Conservation (phyloP, 1,284 basidiomycete species). For the Vanrija humicola region DNA sequence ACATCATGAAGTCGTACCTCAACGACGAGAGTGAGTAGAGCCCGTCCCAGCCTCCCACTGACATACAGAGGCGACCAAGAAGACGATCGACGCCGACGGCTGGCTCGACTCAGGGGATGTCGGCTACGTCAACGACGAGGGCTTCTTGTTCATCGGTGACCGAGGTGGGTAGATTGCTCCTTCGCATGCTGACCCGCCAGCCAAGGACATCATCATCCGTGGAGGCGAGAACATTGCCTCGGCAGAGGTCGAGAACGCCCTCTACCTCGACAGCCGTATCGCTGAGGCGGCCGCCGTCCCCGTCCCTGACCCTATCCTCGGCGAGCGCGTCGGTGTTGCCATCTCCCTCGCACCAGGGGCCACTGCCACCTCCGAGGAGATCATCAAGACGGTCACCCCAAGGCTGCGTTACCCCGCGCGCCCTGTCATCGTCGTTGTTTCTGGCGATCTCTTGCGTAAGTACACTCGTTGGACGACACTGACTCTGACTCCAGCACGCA, state of each 20-base stretch:
- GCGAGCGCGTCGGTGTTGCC: conserved; percentile 39
- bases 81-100: conserved; percentile 33
- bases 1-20: conserved; percentile 43
- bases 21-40: not conserved
- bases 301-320: conserved; percentile 33
- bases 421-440: conserved; percentile 12
- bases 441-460: conserved; percentile 11
- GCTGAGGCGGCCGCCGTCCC: conserved; percentile 37
- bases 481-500: conserved; percentile 6
- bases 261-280: conserved; percentile 31
- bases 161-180: conserved; percentile 4
- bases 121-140: conserved; percentile 34
- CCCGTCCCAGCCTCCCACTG: conserved; percentile 1
- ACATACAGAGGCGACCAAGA: conserved; percentile 26
- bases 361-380: conserved; percentile 1
- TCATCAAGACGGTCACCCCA: conserved; percentile 6
- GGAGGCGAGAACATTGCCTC: conserved; percentile 43
- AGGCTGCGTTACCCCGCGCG: conserved; percentile 13
- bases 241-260: conserved; percentile 40
- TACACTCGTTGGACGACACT: not conserved
- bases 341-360: conserved; percentile 24
- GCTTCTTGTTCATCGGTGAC: conserved; percentile 39
- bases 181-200: not conserved
- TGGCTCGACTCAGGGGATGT: conserved; percentile 46
- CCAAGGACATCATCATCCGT: conserved; percentile 42